Evolutionary conservation across 2,329 filamentous ascomycete species (phyloP), one percentile per base, ranked within the genome.

Genomic region (Penicillium hordei): DNA sequence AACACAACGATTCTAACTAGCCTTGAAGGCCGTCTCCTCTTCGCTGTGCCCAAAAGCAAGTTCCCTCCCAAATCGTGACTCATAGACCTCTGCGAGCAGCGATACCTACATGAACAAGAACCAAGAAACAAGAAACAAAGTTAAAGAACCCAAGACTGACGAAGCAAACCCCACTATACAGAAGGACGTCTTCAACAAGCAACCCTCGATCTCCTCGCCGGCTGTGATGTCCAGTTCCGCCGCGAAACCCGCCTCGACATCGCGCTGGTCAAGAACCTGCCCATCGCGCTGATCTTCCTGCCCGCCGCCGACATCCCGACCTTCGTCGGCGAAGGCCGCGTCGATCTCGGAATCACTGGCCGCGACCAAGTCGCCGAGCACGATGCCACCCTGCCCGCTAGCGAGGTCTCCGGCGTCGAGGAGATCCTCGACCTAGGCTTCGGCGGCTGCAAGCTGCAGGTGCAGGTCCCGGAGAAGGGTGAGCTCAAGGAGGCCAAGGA

Each of bases 1-100:
- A 56, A 59, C 56, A 56, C 7, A 45, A 75, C 70, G 76, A 72
- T 57, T 68, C 21, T 55, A 55, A 68, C 66, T 65, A 96, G 92
- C 81, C 84, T 97, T 73, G 91, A 94, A 82, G 93, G 93, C 72
- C 89, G 94, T 65, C 84, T 97, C 57, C 85, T 97, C 62, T 97
- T 99, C 74, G 94, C 94, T 61, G 91, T 99, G n/a, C 94, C 94
- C 60, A 99, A 99, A 81, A 99, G 91, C 93, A 81, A 81, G 90
- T 86, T 55, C 50, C 52, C 62, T 51, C 60, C 46, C 38, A 52
- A 29, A 25, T 44, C 52, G 56, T 65, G 64, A 69, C 57, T 68
- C 63, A 65, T 56, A 54, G 44, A 44, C 55, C 5, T 55, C 50
- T 55, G 52, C 48, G 38, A 49, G 43, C 51, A 34, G 34, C 46